phyloP scores from a whole-genome alignment of 1,284 basidiomycete species.

The Irpex rosettiformis region DNA sequence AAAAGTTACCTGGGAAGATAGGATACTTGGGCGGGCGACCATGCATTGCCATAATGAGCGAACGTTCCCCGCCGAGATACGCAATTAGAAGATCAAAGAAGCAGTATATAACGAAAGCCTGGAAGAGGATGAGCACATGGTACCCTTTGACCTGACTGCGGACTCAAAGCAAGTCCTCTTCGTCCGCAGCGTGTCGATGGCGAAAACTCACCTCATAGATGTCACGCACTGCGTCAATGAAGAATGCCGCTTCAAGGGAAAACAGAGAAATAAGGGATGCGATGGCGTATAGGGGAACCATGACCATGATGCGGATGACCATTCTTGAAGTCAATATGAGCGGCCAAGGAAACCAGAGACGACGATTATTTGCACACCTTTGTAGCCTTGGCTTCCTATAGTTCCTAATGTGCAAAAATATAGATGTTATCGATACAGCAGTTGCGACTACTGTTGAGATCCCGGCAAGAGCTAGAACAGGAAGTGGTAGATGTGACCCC shows the following conservation, averaged over 20 bases:
- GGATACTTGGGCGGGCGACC: slow-evolving; percentile 86
- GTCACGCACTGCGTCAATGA: slow-evolving; percentile 93
- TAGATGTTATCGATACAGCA: slow-evolving; percentile 76
- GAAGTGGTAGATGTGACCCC: slow-evolving; percentile 40
- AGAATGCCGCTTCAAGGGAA: slow-evolving; percentile 92
- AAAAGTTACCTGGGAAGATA: slow-evolving; percentile 80
- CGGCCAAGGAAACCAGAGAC: neutral
- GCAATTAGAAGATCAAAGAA: slow-evolving; percentile 82
- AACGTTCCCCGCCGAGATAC: slow-evolving; percentile 92
- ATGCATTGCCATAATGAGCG: slow-evolving; percentile 87
- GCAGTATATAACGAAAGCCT: slow-evolving; percentile 97
- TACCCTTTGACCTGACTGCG: neutral
- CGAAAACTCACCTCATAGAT: slow-evolving; percentile 81
- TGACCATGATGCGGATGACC: slow-evolving; percentile 95
- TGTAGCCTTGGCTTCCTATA: slow-evolving; percentile 84
- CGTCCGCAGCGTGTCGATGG: neutral
- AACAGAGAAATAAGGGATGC: slow-evolving; percentile 92
- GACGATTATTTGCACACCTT: slow-evolving; percentile 51
- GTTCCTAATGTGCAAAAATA: slow-evolving; percentile 87
- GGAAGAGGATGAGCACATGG: neutral
- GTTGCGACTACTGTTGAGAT: slow-evolving; percentile 71
- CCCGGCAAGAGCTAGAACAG: slow-evolving; percentile 63
- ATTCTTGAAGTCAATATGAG: slow-evolving; percentile 46
- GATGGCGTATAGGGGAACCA: slow-evolving; percentile 94
- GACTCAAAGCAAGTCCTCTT: neutral